Base-by-base conservation (phyloP, 1,284 basidiomycete species). In the Heterobasidion parviporum region DNA sequence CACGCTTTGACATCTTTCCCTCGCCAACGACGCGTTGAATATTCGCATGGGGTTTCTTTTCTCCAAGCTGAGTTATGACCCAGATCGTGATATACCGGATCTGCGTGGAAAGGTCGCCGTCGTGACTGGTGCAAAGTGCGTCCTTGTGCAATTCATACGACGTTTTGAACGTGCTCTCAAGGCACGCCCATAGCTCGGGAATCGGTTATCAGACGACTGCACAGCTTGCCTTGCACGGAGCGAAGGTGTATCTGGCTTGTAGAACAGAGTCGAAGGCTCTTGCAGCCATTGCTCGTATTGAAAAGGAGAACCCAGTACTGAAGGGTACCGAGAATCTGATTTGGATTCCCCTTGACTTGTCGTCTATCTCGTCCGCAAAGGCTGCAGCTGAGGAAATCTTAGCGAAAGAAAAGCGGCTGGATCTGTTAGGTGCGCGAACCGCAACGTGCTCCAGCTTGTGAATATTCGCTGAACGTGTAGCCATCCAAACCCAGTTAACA, bases 41-140 rank as follows among this genome's bases (percentile, higher is more conserved):
- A 14, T 16, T 8, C 1, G 14, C 16, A 46, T 50, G 47, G 54
- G 54, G 15, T n/a, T 50, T 16, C 18, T 55, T 46, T 55, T 60
- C 41, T 64, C 64, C 18, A 62, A 51, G 36, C 46, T 44, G 14
- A 15, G 20, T 5, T 68, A 68, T 59, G 47, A 66, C 44, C 66
- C 68, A 3, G 50, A 34, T 5, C 61, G 54, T 18, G 68, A 72
- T 53, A 57, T 74, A 14, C 65, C 67, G 12, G 69, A 74, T 58
- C 59, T 76, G 32, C 63, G 58, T 0, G 73, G 72, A 1, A 73
- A 73, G 57, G 72, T 76, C 34, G 62, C 70, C 46, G 57, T 75
- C 54, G 71, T 77, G 14, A 75, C 74, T 0, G 74, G 74, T 43
- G 73, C 66, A 59, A 74, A 73, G 72, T 74, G 49, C 54, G 70